Base-by-base conservation (phyloP, 129 eudicot genomes). In the Flaveria bidentis region DNA sequence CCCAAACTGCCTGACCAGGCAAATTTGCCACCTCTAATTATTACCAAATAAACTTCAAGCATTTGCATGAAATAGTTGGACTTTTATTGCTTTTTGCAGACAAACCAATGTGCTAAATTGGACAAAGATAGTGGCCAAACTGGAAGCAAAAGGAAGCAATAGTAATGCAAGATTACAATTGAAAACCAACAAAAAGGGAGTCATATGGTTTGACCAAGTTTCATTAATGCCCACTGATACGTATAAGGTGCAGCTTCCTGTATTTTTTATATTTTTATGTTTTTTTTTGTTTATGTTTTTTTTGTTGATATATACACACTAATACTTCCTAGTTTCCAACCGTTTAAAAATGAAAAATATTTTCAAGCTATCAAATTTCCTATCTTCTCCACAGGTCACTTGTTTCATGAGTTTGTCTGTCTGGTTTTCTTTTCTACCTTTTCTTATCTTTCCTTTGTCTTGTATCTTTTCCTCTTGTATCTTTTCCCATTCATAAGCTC, bases 181-280 rank as follows among this genome's bases (percentile, higher is more conserved):
- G 55, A 89, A 81, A 17, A 83, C 94, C 26, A 72, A 50, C 72
- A 80, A 57, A 82, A 91, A 86, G 69, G 99, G 97, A 80, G 90
- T 90, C 16, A 78, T 91, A 55, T 95, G 99, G 99, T 86, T 95
- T 79, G 99, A 95, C 80, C 99, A 95, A 86, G 96, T 95, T 17
- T 95, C 99, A 1, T 71, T 92, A 41, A 89, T 95, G 97, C 99
- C 99, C 55, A 14, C 78, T 6, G 96, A 95, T 71, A 95, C 97
- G 14, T 95, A 87, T 84, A 91, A 89, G 97, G 97, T 95, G 26
- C 28, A 62, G 25, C 52, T 26, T 18, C 72, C 28, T 49, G 60
- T 61, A 47, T 47, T 36, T n/a, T n/a, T n/a, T n/a, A n/a, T n/a
- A n/a, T n/a, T n/a, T n/a, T 36, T 36, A 33, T 33, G 2, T 62